Conservation (phyloP, 116 monocot genomes). For the Dioscorea cayenensis region DNA sequence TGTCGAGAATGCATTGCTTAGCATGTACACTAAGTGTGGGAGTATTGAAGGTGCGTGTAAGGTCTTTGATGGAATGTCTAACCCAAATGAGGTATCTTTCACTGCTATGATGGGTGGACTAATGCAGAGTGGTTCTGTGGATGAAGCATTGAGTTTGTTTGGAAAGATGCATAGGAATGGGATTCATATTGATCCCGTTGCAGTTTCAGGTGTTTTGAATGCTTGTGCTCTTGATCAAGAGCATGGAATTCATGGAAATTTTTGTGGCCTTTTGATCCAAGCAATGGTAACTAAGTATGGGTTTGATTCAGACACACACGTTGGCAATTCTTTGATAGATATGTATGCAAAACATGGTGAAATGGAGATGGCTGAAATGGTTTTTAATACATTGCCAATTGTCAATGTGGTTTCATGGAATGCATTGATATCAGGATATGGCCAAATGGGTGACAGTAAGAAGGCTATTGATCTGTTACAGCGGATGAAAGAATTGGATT, state of each 20-base stretch:
- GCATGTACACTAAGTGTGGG: slow-evolving; percentile 69
- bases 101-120: slow-evolving; percentile 84
- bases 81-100: slow-evolving; percentile 79
- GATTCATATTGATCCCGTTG: slow-evolving; percentile 48
- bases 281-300: slow-evolving; percentile 40
- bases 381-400: slow-evolving; percentile 36
- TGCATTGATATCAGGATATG: slow-evolving; percentile 66
- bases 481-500: slow-evolving; percentile 40
- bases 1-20: slow-evolving; percentile 73
- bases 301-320: slow-evolving; percentile 67
- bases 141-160: slow-evolving; percentile 63
- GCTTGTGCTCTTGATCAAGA: slow-evolving; percentile 32
- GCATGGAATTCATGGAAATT: slow-evolving; percentile 2
- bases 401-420: slow-evolving; percentile 86
- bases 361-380: slow-evolving; percentile 44
- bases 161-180: slow-evolving; percentile 51
- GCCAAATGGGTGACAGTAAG: slow-evolving; percentile 40
- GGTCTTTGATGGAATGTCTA: slow-evolving; percentile 49
- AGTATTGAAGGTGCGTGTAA: slow-evolving; percentile 31
- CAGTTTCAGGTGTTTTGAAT: slow-evolving; percentile 66
- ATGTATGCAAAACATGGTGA: slow-evolving; percentile 52
- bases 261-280: slow-evolving; percentile 36
- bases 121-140: slow-evolving; percentile 33
- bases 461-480: slow-evolving; percentile 43
- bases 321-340: slow-evolving; percentile 70